Evolutionary conservation across 768 basidiomycete genomes (phyloP), one percentile per base, ranked within the genome.

Genomic region (Psilocybe subaeruginosa): DNA sequence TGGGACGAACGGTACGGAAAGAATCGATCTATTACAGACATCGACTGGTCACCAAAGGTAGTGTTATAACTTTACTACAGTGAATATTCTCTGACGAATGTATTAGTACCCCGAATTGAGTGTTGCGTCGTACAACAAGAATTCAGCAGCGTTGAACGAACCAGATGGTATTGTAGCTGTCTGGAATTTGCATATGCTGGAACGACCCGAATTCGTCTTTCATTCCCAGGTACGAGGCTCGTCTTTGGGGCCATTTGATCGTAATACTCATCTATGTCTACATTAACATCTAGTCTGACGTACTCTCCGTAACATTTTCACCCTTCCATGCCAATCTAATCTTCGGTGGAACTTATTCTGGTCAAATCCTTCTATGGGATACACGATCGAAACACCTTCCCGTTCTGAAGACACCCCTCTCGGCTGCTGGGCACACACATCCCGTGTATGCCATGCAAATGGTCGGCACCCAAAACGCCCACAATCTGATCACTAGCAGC

Each of bases 301-400:
- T 99, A 37, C 86, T 99, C 17, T 97, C 97, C 0, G 93, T 99
- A 6, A 89, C 91, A 8, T 99, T 99, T 74, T 98, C 97, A 0
- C 96, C 97, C 0, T 99, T 97, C 76, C 97, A 99, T 74, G 93
- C 97, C 1, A 99, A 97, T 69, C 86, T 98, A 16, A 85, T 99
- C 39, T 97, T 99, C 64, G 97, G 97, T 56, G 97, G 97, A 19
- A 98, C 97, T n/a, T 99, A 99, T 72, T 99, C 97, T 31, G 97
- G 97, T 16, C 97, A 99, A 77, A 96, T 99, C 63, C 79, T 99
- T 29, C 84, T 99, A 0, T 99, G 97, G 97, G 97, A 99, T 70
- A 99, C 96, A 7, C 89, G 97, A 51, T 94, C 96, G 2, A 97
- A 97, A 72, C 95, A 97, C 72, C 80, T 98, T 1, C 97, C 97